Percentiles rank a stretch among this genome's conserved stretches.
Conservation (phyloP, 2,329 filamentous ascomycete genomes). For the Aspergillus thermomutatus region DNA sequence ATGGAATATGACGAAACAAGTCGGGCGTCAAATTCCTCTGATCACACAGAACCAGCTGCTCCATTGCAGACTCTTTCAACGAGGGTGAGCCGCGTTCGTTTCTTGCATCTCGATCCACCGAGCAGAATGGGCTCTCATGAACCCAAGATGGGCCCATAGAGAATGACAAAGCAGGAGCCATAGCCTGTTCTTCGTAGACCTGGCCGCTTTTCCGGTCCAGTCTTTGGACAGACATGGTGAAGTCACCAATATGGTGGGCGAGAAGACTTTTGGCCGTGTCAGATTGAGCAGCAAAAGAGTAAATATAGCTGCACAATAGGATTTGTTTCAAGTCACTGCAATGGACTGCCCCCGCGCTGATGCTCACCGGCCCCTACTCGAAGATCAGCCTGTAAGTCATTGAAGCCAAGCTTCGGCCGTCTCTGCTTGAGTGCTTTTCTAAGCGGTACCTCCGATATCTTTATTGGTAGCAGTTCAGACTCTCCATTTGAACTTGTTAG, state of each 20-base stretch:
- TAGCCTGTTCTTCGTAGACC: conserved; percentile 12
- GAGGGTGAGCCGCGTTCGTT: conserved; percentile 27
- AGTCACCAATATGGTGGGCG: not conserved
- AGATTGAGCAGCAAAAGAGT: not conserved
- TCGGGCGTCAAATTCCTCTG: conserved; percentile 34
- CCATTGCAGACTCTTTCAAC: conserved; percentile 35
- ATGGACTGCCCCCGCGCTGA: not conserved
- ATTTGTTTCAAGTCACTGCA: not conserved
- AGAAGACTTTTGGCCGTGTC: not conserved
- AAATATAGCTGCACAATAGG: not conserved
- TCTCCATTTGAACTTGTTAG: not conserved
- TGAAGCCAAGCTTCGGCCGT: not conserved
- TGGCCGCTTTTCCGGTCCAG: conserved; percentile 13
- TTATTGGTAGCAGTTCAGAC: not conserved
- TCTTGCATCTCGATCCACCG: conserved; percentile 23
- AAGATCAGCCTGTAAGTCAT: not conserved
- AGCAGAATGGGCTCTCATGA: conserved; percentile 37
- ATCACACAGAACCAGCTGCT: conserved; percentile 28
- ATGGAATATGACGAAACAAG: conserved; percentile 38
- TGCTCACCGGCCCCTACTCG: not conserved
- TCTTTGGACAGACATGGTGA: not conserved
- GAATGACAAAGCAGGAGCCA: conserved; percentile 1
- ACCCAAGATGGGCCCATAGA: conserved; percentile 33
- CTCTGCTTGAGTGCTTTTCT: not conserved
- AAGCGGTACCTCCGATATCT: not conserved